Evolutionary conservation across 2,329 filamentous ascomycete genomes (phyloP), one percentile per base, ranked within the genome.

Genomic region (Phialophora verrucosa): DNA sequence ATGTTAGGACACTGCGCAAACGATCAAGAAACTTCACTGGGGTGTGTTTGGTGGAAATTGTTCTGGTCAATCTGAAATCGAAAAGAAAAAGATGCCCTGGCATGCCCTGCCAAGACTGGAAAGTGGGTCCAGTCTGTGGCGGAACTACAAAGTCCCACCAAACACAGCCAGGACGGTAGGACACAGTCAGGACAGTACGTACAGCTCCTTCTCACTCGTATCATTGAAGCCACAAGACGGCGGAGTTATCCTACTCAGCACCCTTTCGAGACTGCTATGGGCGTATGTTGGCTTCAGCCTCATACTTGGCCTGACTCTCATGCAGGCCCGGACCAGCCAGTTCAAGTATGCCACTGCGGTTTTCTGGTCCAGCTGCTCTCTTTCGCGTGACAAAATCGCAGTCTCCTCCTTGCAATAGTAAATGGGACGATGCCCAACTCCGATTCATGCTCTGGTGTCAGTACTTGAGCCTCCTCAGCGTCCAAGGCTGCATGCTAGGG

Each of bases 41-140:
- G 31, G 55, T 58, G 55, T 38, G 55, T 17, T 38, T 58, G 23
- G 55, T 38, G 11, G 35, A 47, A 47, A 20, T 25, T 44, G 35
- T 20, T 58, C 32, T 58, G 32, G 55, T 25, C 31, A 29, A 58
- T 58, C 29, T 32, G n/a, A 38, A 58, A 42, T 25, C 8, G n/a
- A 32, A 58, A 58, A 58, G 49, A 58, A 58, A 58, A 42, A 42
- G 55, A 47, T 58, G 55, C 55, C 20, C 32, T 29, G 11, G 53
- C 53, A 25, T 11, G n/a, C 10, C 7, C 7, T 44, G 55, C 55
- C 55, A 58, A 58, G 55, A 2, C 38, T 35, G 14, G 2, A 44
- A 8, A 44, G 38, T 44, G 38, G 38, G 38, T 44, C 38, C 38
- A n/a, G 38, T 44, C 17, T 44, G 38, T 5, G 14, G 38, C 38